Percentiles rank a stretch among this genome's conserved stretches.
Evolutionary conservation across 176 grass and related monocot species (phyloP).

Genomic region (Thalia dealbata): DNA sequence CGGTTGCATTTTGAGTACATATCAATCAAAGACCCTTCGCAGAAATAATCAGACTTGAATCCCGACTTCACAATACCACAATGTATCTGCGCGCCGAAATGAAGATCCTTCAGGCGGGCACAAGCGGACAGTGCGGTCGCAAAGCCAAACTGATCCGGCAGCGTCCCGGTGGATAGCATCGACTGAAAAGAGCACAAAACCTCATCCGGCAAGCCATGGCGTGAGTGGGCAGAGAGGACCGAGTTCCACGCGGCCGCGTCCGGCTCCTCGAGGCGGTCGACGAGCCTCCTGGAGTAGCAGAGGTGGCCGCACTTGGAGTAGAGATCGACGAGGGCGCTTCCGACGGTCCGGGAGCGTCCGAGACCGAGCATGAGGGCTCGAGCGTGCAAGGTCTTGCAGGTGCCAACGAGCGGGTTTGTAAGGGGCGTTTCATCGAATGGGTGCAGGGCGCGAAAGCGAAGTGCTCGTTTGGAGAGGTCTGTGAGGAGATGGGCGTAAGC

Average conservation of each 20-base stretch:
- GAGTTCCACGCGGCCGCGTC: conserved; percentile 29
- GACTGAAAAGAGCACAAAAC: conserved; percentile 27
- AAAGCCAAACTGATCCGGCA: conserved; percentile 42
- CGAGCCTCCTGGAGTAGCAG: conserved; percentile 23
- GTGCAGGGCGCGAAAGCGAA: conserved; percentile 4
- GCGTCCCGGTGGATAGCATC: conserved; percentile 10
- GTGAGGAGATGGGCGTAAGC: conserved; percentile 24
- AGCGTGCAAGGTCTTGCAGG: conserved; percentile 34
- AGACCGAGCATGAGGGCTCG: conserved; percentile 24
- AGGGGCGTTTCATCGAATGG: conserved; percentile 26
- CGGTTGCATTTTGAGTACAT: conserved; percentile 41
- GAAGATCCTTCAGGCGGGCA: conserved; percentile 14
- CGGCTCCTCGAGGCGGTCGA: conserved; percentile 9
- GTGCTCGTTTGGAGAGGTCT: conserved; percentile 23
- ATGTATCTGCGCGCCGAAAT: conserved; percentile 37
- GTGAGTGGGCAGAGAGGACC: conserved; percentile 29
- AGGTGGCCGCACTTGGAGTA: conserved; percentile 33
- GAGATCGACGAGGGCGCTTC: conserved; percentile 35
- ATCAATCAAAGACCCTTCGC: conserved; percentile 41
- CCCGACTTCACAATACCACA: conserved; percentile 36
- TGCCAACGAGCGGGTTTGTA: neutral
- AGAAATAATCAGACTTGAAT: conserved; percentile 32
- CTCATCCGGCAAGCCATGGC: conserved; percentile 20
- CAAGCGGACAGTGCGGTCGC: conserved; percentile 44
- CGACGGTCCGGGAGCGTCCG: conserved; percentile 18